Percentiles rank a stretch among this genome's conserved stretches.
Evolutionary conservation across 2,329 filamentous ascomycete genomes (phyloP).

Genomic region (Sporothrix variecibatus): DNA sequence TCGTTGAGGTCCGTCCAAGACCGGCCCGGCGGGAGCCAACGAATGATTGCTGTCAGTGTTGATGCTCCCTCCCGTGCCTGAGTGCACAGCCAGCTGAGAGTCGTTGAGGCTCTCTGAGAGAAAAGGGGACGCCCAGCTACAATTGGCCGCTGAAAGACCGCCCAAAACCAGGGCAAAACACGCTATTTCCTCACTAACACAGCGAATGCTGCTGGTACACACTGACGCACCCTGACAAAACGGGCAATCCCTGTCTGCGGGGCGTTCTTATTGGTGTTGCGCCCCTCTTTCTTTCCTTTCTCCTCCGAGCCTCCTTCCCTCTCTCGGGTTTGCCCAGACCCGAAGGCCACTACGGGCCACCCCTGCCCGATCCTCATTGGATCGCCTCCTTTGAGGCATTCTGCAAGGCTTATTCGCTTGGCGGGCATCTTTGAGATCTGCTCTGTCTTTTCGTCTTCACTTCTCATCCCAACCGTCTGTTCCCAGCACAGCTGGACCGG

Average conservation of each 20-base stretch:
- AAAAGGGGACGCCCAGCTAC: not conserved
- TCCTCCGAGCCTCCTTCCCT: not conserved
- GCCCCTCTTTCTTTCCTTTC: not conserved
- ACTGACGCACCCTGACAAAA: not conserved
- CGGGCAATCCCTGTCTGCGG: slow-evolving; percentile 12
- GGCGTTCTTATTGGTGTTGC: not conserved
- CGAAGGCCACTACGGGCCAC: not conserved
- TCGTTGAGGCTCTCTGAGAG: not conserved
- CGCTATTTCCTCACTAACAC: slow-evolving; percentile 1
- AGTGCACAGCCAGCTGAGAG: not conserved
- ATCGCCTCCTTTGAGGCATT: slow-evolving; percentile 16
- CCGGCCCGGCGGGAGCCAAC: not conserved
- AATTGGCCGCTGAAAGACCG: not conserved
- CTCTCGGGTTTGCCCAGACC: not conserved
- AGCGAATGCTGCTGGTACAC: too few species aligned
- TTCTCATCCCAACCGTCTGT: not conserved
- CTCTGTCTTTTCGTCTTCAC: not conserved
- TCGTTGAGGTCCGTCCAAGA: not conserved
- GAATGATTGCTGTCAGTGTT: not conserved
- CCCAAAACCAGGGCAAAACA: slow-evolving; percentile 8
- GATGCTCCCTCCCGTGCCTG: not conserved
- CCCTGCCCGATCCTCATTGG: slow-evolving; percentile 17
- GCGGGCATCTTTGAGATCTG: not conserved
- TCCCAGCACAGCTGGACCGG: not conserved
- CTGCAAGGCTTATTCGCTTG: slow-evolving; percentile 23